Percentiles rank a stretch among this genome's conserved stretches.
phyloP scores from a whole-genome alignment of 2,329 filamentous ascomycete species.

The Aspergillus pseudoterreus region DNA sequence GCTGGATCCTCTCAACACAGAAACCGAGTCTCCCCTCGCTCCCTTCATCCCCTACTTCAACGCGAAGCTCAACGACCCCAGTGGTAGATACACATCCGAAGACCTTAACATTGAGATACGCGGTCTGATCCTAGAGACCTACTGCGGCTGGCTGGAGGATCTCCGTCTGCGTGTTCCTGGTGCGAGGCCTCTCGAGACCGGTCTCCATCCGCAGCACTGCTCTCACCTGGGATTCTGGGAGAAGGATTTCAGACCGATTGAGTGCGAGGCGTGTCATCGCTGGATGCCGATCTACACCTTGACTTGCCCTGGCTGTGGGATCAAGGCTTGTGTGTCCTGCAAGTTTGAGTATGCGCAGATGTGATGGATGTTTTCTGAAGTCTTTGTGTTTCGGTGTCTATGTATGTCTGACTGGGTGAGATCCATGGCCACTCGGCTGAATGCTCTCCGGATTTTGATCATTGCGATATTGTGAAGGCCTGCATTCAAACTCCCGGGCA shows the following conservation, averaged over 20 bases:
- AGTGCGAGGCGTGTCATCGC: slow-evolving; percentile 25
- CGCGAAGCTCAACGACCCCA: slow-evolving; percentile 20
- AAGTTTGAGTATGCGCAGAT: slow-evolving; percentile 18
- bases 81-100: slow-evolving; percentile 18
- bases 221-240: slow-evolving; percentile 26
- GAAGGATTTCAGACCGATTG: slow-evolving; percentile 16
- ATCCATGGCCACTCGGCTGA: too few relatives aligned
- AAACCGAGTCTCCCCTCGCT: slow-evolving; percentile 4
- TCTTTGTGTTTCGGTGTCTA: background rate
- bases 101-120: slow-evolving; percentile 24
- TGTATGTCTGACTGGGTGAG: background rate
- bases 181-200: slow-evolving; percentile 5
- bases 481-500: too few relatives aligned
- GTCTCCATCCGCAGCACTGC: slow-evolving; percentile 10
- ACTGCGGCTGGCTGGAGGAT: slow-evolving; percentile 23
- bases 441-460: too few relatives aligned
- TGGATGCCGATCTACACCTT: slow-evolving; percentile 28
- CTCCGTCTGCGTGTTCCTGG: slow-evolving; percentile 16
- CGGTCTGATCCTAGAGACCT: slow-evolving; percentile 27
- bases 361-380: background rate
- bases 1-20: background rate
- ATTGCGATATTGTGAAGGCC: too few relatives aligned
- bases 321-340: slow-evolving; percentile 27
- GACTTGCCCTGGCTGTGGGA: slow-evolving; percentile 26
- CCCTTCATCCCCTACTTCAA: slow-evolving; percentile 23